A percentile compares a stretch with the other conserved stretches of the same genome.
These are phyloP conservation scores for Tarenaya hassleriana DNA, from an alignment of 345 rosid genomes.

Conservation along the genomic window DNA sequence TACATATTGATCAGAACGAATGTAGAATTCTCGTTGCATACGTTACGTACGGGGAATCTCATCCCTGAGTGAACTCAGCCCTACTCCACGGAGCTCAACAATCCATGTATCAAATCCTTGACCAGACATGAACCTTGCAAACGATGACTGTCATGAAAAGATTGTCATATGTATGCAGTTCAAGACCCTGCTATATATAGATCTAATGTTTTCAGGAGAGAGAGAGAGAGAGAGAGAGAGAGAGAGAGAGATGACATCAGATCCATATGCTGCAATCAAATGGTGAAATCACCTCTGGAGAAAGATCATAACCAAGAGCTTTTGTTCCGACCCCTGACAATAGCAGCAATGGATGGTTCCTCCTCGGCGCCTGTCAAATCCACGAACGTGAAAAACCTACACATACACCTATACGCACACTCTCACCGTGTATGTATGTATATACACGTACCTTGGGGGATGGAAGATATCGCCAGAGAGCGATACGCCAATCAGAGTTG, in stretches of 20 bases:
- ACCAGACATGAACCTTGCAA: slow-evolving; percentile 72
- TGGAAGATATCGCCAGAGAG: slow-evolving; percentile 91
- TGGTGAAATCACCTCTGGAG: slow-evolving; percentile 49
- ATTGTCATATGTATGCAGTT: too few relatives aligned
- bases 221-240: too few relatives aligned
- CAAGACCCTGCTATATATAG: too few relatives aligned
- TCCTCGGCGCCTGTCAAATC: slow-evolving; percentile 35
- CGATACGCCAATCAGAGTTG: slow-evolving; percentile 72
- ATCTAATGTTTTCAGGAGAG: too few relatives aligned
- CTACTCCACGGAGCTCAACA: slow-evolving; percentile 81
- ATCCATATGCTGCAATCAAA: too few relatives aligned
- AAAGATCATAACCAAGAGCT: slow-evolving; percentile 72
- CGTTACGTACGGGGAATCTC: slow-evolving; percentile 23
- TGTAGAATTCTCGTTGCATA: slow-evolving; percentile 22
- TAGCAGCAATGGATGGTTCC: slow-evolving; percentile 75
- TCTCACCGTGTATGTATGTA: background rate
- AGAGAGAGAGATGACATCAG: too few relatives aligned
- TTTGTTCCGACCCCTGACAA: slow-evolving; percentile 72
- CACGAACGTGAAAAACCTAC: background rate
- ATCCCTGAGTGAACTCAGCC: slow-evolving; percentile 45
- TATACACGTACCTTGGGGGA: slow-evolving; percentile 33
- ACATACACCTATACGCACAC: background rate
- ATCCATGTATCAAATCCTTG: slow-evolving; percentile 90
- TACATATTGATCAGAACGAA: slow-evolving; percentile 37
- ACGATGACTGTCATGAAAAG: slow-evolving; percentile 73